Evolutionary conservation across 768 basidiomycete genomes (phyloP).

Genomic region (Pleurotus pulmonarius): DNA sequence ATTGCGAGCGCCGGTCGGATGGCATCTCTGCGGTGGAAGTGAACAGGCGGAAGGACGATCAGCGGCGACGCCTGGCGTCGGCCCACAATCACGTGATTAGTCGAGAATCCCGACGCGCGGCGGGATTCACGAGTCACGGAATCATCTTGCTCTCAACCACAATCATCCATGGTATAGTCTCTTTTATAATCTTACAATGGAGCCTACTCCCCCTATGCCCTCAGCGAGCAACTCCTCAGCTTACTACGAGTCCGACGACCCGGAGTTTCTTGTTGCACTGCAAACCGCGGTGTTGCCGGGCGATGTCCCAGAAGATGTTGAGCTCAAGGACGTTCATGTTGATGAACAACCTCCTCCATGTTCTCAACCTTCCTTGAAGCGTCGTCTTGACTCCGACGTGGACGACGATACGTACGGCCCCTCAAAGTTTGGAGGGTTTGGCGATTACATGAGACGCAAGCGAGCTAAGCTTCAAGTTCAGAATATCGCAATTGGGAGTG

Average conservation of each 20-base stretch:
- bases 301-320: constrained; percentile 7
- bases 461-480: constrained; percentile 87
- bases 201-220: constrained; percentile 4
- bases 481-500: constrained; percentile 37
- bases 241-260: constrained; percentile 8
- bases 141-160: no score
- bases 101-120: no score
- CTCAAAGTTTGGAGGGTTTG: constrained; percentile 76
- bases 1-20: no score
- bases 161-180: no score
- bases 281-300: constrained; percentile 7
- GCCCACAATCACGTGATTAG: no score
- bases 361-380: constrained; percentile 39
- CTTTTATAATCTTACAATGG: no score
- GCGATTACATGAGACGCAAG: constrained; percentile 89
- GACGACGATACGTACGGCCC: constrained; percentile 65
- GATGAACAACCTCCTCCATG: constrained; percentile 30
- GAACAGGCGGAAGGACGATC: no score
- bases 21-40: no score
- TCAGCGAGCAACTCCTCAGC: constrained; percentile 5
- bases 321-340: constrained; percentile 21
- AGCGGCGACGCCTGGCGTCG: no score
- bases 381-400: constrained; percentile 25
- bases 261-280: constrained; percentile 6
- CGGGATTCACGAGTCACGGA: no score